These are phyloP conservation scores for Aspergillus sp. DNA, from an alignment of 2,329 filamentous ascomycete species.

Conservation along the genomic window DNA sequence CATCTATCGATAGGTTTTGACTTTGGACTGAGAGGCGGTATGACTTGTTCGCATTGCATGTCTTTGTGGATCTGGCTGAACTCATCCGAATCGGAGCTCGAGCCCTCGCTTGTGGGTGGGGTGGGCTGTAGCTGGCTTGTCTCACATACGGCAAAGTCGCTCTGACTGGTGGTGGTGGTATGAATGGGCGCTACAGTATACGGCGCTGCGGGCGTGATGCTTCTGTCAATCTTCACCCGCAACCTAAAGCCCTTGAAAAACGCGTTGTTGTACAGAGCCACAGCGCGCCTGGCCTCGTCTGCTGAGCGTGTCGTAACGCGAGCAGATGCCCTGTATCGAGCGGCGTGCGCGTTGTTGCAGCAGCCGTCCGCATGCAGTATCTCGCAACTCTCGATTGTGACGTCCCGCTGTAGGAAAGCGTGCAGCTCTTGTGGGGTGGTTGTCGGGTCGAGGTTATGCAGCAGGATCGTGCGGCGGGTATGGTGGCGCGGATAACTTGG, in stretches of 20 bases:
- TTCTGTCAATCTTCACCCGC: slow-evolving; percentile 37
- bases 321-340: slow-evolving; percentile 30
- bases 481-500: slow-evolving; percentile 15
- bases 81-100: slow-evolving; percentile 10
- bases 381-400: slow-evolving; percentile 39
- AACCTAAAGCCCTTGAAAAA: slow-evolving; percentile 40
- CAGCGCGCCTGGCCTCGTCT: slow-evolving; percentile 43
- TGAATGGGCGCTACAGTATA: slow-evolving; percentile 2
- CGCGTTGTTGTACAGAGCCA: slow-evolving; percentile 39
- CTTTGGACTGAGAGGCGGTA: not conserved
- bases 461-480: slow-evolving; percentile 28
- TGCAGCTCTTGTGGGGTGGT: slow-evolving; percentile 37
- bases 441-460: slow-evolving; percentile 35
- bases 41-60: not conserved
- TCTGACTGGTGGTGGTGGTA: not conserved
- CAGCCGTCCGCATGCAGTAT: slow-evolving; percentile 25
- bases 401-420: slow-evolving; percentile 34
- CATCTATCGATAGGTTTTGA: slow-evolving; percentile 22
- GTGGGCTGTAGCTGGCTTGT: slow-evolving; percentile 8
- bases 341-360: slow-evolving; percentile 25
- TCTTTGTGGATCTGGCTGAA: not conserved
- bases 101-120: not conserved
- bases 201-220: slow-evolving; percentile 18
- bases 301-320: slow-evolving; percentile 37
- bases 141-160: not conserved